These are phyloP conservation scores for Wickerhamomyces xylosicus DNA, from an alignment of 805 yeast species.

Conservation along the genomic window DNA sequence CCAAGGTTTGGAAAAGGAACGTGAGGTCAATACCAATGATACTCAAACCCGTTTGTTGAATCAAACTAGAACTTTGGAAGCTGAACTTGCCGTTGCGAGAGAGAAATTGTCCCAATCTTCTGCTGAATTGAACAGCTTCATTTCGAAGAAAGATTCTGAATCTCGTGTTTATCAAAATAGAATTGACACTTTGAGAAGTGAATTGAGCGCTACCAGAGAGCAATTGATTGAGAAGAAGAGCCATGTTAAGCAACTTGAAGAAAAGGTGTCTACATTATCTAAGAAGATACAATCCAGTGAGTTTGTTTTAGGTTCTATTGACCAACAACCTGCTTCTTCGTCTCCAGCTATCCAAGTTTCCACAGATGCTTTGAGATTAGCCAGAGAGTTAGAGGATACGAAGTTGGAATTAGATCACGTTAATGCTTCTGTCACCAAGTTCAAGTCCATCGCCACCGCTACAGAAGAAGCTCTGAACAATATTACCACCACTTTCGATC, in stretches of 20 bases:
- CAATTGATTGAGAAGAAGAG: slow-evolving; percentile 31
- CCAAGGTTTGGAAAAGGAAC: slow-evolving; percentile 51
- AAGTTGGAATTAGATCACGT: slow-evolving; percentile 47
- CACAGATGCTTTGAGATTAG: slow-evolving; percentile 22
- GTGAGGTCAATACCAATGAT: slow-evolving; percentile 42
- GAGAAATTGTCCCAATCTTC: slow-evolving; percentile 34
- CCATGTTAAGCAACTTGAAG: slow-evolving; percentile 27
- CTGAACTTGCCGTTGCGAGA: slow-evolving; percentile 33
- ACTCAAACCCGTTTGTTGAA: slow-evolving; percentile 36
- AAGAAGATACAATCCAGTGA: slow-evolving; percentile 20
- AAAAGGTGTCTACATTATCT: slow-evolving; percentile 25
- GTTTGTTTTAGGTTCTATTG: slow-evolving; percentile 2
- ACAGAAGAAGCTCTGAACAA: slow-evolving; percentile 55
- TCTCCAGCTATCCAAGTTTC: slow-evolving; percentile 2
- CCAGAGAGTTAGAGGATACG: slow-evolving; percentile 33
- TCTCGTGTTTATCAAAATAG: slow-evolving; percentile 48
- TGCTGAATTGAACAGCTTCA: slow-evolving; percentile 40
- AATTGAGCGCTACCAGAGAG: slow-evolving; percentile 31
- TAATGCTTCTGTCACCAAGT: slow-evolving; percentile 46
- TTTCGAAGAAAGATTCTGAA: slow-evolving; percentile 48
- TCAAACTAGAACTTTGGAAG: slow-evolving; percentile 39
- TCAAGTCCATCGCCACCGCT: slow-evolving; percentile 50
- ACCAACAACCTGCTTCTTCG: slow-evolving; percentile 13
- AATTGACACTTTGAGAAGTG: slow-evolving; percentile 42
- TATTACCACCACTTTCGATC: slow-evolving; percentile 44